Conservation (phyloP, 192 early-diverging fungal genomes). For the Polychytrium aggregatum region DNA sequence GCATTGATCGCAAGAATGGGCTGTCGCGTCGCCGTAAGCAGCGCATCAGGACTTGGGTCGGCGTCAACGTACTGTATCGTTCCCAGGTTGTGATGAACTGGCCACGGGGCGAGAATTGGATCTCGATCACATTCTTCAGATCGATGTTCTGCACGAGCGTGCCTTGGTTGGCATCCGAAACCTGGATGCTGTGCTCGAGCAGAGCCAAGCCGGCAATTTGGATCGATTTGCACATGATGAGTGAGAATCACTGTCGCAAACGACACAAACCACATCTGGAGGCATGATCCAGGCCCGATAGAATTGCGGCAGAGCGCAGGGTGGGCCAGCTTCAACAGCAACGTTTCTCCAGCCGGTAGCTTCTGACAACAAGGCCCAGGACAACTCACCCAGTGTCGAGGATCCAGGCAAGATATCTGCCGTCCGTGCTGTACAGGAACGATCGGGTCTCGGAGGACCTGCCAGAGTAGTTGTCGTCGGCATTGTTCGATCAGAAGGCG, state of each 20-base stretch:
- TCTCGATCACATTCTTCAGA: constrained; percentile 61
- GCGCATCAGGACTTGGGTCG: background rate
- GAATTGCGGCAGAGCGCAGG: constrained; percentile 8
- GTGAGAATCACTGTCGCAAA: background rate
- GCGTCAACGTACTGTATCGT: constrained; percentile 48
- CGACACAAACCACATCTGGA: background rate
- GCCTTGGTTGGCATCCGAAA: constrained; percentile 52
- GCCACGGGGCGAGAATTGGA: constrained; percentile 83
- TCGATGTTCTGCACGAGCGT: constrained; percentile 51
- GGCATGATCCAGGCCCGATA: background rate
- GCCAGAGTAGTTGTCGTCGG: too few relatives aligned
- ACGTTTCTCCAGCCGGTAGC: too few relatives aligned
- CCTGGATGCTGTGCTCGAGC: constrained; percentile 41
- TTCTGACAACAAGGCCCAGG: too few relatives aligned
- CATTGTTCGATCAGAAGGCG: too few relatives aligned
- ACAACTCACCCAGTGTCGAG: too few relatives aligned
- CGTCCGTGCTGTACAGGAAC: constrained; percentile 16
- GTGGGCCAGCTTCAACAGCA: too few relatives aligned
- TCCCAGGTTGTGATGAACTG: constrained; percentile 85
- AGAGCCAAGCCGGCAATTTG: background rate
- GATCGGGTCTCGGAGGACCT: too few relatives aligned
- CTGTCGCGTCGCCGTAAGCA: too few relatives aligned
- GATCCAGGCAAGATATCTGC: constrained; percentile 14
- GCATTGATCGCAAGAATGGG: too few relatives aligned
- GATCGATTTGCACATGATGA: background rate